These are phyloP conservation scores for Torulaspora globosa DNA, from an alignment of 1,139 yeast species.

Conservation along the genomic window DNA sequence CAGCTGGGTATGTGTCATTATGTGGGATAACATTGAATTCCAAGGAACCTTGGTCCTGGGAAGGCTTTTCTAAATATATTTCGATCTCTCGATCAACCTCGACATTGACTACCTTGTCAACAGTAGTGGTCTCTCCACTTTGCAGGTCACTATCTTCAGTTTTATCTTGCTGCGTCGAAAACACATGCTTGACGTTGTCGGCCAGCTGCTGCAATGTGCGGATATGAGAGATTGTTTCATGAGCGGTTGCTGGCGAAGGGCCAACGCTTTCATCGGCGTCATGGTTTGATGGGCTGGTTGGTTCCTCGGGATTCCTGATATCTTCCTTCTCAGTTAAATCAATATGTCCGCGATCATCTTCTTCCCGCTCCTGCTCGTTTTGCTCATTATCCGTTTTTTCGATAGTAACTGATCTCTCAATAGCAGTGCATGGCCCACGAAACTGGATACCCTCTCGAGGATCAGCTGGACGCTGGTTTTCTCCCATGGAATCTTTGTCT, in stretches of 20 bases:
- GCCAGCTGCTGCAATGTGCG: conserved; percentile 9
- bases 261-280: background rate
- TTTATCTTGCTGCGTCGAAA: background rate
- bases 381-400: background rate
- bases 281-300: background rate
- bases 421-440: too few species aligned
- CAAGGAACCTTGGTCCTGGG: background rate
- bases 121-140: background rate
- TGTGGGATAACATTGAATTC: background rate
- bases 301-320: background rate
- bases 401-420: background rate
- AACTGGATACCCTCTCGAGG: too few species aligned
- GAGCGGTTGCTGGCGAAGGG: background rate
- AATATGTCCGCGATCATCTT: background rate
- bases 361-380: background rate
- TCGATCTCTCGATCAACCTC: conserved; percentile 6
- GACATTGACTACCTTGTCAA: background rate
- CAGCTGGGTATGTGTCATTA: background rate
- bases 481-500: background rate
- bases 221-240: conserved; percentile 2
- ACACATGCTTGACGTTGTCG: background rate
- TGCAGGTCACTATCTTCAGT: background rate
- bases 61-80: background rate
- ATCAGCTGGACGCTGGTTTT: background rate
- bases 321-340: background rate